These are phyloP conservation scores for Mycena epipterygia DNA, from an alignment of 768 basidiomycete species.

Conservation along the genomic window DNA sequence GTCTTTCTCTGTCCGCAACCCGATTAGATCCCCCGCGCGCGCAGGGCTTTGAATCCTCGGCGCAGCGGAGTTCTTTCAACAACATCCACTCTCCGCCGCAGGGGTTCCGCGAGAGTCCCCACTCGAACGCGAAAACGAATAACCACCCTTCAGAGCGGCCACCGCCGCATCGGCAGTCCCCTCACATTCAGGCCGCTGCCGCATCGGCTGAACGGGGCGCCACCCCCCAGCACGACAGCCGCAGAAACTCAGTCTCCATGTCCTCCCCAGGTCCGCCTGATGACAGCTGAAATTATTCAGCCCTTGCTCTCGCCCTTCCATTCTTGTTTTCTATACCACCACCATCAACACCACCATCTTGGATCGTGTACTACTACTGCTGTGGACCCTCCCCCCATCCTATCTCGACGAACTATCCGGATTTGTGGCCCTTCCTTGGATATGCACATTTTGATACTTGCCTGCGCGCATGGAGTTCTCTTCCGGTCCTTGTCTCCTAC, in stretches of 20 bases:
- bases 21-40: slow-evolving; percentile 61
- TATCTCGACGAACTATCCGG: slow-evolving; percentile 18
- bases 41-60: slow-evolving; percentile 45
- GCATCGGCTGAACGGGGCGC: slow-evolving; percentile 10
- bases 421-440: slow-evolving; percentile 12
- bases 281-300: slow-evolving; percentile 34
- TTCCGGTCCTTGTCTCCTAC: not conserved
- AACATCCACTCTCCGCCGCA: slow-evolving; percentile 51
- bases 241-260: slow-evolving; percentile 55
- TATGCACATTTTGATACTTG: slow-evolving; percentile 7
- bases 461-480: slow-evolving; percentile 3
- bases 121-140: slow-evolving; percentile 27
- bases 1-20: slow-evolving; percentile 63
- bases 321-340: no score
- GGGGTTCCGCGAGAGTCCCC: slow-evolving; percentile 46
- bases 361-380: slow-evolving; percentile 28
- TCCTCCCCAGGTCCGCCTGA: slow-evolving; percentile 48
- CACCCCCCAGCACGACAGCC: slow-evolving; percentile 44
- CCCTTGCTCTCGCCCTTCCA: not conserved
- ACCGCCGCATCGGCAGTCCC: slow-evolving; percentile 11
- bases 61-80: slow-evolving; percentile 39
- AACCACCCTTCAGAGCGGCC: slow-evolving; percentile 38
- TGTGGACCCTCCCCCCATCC: slow-evolving; percentile 1
- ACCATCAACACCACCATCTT: slow-evolving; percentile 21
- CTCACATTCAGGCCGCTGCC: not conserved